Evolutionary conservation across 129 eudicot species (phyloP).

Genomic region (Arctium lappa): DNA sequence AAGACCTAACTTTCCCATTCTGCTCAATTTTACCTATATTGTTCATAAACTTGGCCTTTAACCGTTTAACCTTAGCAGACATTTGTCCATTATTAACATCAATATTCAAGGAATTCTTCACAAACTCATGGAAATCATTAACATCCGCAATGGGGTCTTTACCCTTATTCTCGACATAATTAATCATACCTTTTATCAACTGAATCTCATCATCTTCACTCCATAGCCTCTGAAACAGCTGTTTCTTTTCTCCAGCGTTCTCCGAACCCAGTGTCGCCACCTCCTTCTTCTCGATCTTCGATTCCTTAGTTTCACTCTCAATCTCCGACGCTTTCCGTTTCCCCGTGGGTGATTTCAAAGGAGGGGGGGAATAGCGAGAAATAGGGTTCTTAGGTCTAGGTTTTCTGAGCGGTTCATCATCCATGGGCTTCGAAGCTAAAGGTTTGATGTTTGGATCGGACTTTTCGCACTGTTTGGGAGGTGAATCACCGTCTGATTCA

Average conservation of each 20-base stretch:
- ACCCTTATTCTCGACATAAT: conserved; percentile 32
- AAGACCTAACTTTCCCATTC: conserved; percentile 26
- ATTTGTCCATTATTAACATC: conserved; percentile 45
- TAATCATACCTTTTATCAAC: conserved; percentile 52
- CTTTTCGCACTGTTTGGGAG: conserved; percentile 4
- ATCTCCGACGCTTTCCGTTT: conserved; percentile 29
- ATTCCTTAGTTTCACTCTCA: conserved; percentile 2
- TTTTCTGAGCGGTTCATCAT: conserved; percentile 6
- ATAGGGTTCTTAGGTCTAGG: conserved; percentile 30
- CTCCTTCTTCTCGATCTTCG: conserved; percentile 35
- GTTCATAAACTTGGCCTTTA: conserved; percentile 46
- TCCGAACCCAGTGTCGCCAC: background rate
- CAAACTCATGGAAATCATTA: conserved; percentile 40
- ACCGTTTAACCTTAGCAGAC: conserved; percentile 37
- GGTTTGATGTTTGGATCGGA: conserved; percentile 28
- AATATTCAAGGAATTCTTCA: conserved; percentile 39
- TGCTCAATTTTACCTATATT: conserved; percentile 24
- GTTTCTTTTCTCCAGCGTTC: conserved; percentile 21
- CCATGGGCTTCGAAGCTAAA: conserved; percentile 42
- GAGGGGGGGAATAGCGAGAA: background rate
- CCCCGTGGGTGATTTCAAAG: background rate
- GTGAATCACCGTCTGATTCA: conserved; percentile 16
- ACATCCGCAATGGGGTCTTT: conserved; percentile 37
- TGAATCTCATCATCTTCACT: conserved; percentile 64
- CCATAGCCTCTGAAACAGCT: conserved; percentile 52